Evolutionary conservation across 1,284 basidiomycete species (phyloP).

Genomic region (Pyrrhoderma lamaoense): DNA sequence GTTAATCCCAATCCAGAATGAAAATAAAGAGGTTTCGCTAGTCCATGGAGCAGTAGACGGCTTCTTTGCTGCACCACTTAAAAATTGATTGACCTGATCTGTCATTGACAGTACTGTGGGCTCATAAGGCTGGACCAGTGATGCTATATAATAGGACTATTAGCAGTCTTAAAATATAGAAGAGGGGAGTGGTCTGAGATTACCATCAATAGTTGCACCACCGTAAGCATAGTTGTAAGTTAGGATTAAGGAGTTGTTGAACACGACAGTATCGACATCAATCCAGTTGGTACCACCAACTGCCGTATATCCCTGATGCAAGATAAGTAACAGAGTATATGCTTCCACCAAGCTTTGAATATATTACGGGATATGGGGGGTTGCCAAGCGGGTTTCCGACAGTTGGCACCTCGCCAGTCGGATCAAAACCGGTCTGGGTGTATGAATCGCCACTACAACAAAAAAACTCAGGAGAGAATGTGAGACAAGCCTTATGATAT

Average conservation of each 20-base stretch:
- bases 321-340: background rate
- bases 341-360: background rate
- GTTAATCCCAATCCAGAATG: conserved; percentile 56
- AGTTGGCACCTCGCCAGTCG: conserved; percentile 34
- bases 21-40: conserved; percentile 44
- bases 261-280: conserved; percentile 39
- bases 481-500: background rate
- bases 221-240: conserved; percentile 58
- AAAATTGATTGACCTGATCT: conserved; percentile 50
- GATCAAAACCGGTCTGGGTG: conserved; percentile 46
- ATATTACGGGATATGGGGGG: conserved; percentile 41
- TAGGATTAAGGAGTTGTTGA: conserved; percentile 45
- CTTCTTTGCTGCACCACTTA: conserved; percentile 35
- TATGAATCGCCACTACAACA: conserved; percentile 47
- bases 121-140: conserved; percentile 31
- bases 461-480: background rate
- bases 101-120: conserved; percentile 44
- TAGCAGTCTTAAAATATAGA: background rate
- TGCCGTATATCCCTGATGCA: conserved; percentile 39
- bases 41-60: conserved; percentile 46
- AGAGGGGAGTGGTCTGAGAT: background rate
- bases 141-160: background rate
- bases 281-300: conserved; percentile 55
- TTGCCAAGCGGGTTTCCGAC: conserved; percentile 49
- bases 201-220: conserved; percentile 49